phyloP scores from a whole-genome alignment of 2,329 filamentous ascomycete species.

The Cladophialophora immunda region DNA sequence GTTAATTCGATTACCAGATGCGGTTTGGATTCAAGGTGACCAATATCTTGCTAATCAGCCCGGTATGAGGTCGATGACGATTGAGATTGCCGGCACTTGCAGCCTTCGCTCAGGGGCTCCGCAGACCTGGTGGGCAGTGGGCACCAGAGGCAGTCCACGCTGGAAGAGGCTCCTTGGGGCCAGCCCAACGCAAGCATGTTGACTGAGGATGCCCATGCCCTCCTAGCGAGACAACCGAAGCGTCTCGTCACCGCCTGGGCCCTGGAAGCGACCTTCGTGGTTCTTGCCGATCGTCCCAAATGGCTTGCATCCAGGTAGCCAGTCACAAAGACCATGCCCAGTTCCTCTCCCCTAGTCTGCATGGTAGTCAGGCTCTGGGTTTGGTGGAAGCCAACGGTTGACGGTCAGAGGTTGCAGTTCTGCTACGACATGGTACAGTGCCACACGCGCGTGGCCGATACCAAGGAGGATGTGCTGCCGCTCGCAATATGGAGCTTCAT shows the following conservation, averaged over 20 bases:
- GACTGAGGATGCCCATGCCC: slow-evolving; percentile 9
- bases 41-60: slow-evolving; percentile 34
- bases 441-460: neutral
- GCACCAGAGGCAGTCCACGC: no score
- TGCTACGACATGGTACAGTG: neutral
- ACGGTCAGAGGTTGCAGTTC: neutral
- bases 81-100: slow-evolving; percentile 6
- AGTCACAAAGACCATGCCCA: neutral
- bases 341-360: neutral
- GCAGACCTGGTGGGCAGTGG: no score
- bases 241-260: neutral
- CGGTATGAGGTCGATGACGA: slow-evolving; percentile 1
- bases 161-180: neutral
- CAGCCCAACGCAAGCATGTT: slow-evolving; percentile 11
- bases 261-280: neutral
- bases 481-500: neutral
- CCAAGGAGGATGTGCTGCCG: neutral
- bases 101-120: slow-evolving; percentile 15
- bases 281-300: neutral
- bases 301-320: neutral
- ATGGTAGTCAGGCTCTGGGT: neutral
- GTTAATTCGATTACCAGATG: slow-evolving; percentile 19
- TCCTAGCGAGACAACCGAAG: no score
- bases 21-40: slow-evolving; percentile 25
- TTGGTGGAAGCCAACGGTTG: neutral